Percentiles rank a stretch among this genome's conserved stretches.
phyloP scores from a whole-genome alignment of 352 stramenopile species.

The Plasmopara viticola region DNA sequence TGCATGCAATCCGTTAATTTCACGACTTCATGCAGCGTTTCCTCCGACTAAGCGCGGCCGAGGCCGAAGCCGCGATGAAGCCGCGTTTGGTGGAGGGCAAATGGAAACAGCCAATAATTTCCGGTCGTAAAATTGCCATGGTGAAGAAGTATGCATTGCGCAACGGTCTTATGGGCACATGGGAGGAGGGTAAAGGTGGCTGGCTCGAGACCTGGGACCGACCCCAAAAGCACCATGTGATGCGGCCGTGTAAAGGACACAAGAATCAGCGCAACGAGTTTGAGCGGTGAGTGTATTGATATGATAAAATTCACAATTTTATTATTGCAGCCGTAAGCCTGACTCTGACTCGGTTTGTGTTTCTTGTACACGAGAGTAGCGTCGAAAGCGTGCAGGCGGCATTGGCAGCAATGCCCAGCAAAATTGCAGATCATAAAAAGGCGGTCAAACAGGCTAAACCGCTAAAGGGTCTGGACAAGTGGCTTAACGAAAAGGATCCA shows the following conservation, averaged over 20 bases:
- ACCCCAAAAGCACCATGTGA: constrained; percentile 80
- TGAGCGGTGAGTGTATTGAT: constrained; percentile 41
- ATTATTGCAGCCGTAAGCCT: not conserved
- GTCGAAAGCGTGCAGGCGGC: constrained; percentile 85
- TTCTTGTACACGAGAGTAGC: constrained; percentile 15
- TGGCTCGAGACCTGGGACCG: constrained; percentile 76
- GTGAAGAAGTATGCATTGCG: constrained; percentile 76
- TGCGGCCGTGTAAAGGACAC: constrained; percentile 77
- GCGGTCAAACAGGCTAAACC: constrained; percentile 73
- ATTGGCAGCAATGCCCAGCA: constrained; percentile 71
- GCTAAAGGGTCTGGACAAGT: constrained; percentile 84
- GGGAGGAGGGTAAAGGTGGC: constrained; percentile 71
- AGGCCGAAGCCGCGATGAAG: constrained; percentile 77
- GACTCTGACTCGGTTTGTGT: not conserved
- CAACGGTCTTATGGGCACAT: constrained; percentile 68
- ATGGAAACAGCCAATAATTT: constrained; percentile 80
- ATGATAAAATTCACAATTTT: not conserved
- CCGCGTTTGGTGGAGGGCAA: constrained; percentile 72
- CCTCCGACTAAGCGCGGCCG: constrained; percentile 58
- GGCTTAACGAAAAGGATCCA: constrained; percentile 76
- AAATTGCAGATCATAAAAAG: constrained; percentile 86
- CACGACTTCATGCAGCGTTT: constrained; percentile 49
- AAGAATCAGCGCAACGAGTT: constrained; percentile 79
- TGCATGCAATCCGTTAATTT: constrained; percentile 9
- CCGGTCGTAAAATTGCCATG: constrained; percentile 70